Evolutionary conservation across 2,329 filamentous ascomycete species (phyloP).

Genomic region (Fusarium chlamydosporum): DNA sequence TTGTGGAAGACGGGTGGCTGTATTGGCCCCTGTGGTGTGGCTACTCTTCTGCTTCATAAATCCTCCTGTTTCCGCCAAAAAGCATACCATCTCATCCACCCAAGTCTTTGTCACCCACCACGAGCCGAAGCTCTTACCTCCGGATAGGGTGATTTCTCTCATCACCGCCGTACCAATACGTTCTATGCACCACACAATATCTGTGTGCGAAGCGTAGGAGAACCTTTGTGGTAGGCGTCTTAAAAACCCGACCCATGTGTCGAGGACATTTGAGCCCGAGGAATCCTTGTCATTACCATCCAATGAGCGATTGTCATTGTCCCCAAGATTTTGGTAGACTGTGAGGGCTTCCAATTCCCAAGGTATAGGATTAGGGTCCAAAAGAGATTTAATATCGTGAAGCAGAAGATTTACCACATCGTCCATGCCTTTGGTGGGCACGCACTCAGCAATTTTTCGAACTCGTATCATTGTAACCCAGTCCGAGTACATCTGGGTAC

Average conservation of each 20-base stretch:
- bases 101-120: constrained; percentile 98
- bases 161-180: constrained; percentile 82
- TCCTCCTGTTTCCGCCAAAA: constrained; percentile 89
- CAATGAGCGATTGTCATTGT: constrained; percentile 61
- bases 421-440: constrained; percentile 75
- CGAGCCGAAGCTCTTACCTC: constrained; percentile 85
- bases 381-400: constrained; percentile 76
- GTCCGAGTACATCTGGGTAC: constrained; percentile 95
- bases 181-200: constrained; percentile 83
- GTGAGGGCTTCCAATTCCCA: constrained; percentile 75
- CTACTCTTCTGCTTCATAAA: constrained; percentile 76
- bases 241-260: constrained; percentile 83
- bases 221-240: constrained; percentile 78
- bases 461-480: constrained; percentile 79
- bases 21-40: constrained; percentile 49
- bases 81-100: constrained; percentile 93
- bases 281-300: constrained; percentile 50
- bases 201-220: constrained; percentile 78
- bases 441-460: constrained; percentile 73
- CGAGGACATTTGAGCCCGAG: constrained; percentile 76
- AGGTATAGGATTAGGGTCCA: constrained; percentile 76
- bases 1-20: constrained; percentile 54
- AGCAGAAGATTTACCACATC: constrained; percentile 74
- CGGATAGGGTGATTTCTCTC: constrained; percentile 83
- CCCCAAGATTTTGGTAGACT: constrained; percentile 70